Conservation (phyloP, 176 grass and related monocot genomes). For the Elymus sibiricus region DNA sequence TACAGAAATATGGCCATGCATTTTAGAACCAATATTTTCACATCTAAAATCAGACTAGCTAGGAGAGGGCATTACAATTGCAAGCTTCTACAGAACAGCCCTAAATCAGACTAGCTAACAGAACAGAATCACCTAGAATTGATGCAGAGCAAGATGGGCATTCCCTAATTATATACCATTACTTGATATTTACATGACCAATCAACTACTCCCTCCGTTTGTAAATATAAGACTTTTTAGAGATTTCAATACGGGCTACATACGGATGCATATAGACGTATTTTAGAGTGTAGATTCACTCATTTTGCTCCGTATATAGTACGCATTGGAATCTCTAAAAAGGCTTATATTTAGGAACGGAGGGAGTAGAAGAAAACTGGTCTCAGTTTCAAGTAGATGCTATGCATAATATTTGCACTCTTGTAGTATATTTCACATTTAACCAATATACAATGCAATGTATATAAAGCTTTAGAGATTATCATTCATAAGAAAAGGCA, state of each 20-base stretch:
- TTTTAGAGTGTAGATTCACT: no score
- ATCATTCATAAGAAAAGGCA: neutral
- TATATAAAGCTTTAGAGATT: neutral
- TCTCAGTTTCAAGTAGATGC: neutral
- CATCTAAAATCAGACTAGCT: neutral
- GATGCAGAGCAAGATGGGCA: neutral
- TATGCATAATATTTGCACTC: neutral
- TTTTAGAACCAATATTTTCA: neutral
- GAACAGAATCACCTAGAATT: neutral
- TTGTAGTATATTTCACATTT: neutral
- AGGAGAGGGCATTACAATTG: neutral
- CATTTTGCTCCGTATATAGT: no score
- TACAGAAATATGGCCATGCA: neutral
- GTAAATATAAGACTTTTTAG: no score
- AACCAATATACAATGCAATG: neutral
- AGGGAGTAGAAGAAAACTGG: neutral
- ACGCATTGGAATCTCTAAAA: no score
- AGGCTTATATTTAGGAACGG: no score
- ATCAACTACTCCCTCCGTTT: neutral
- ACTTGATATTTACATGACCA: neutral
- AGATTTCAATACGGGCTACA: no score
- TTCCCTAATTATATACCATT: neutral
- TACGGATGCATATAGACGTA: no score
- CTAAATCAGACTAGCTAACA: neutral
- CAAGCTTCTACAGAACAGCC: neutral